Evolutionary conservation across 2,329 filamentous ascomycete genomes (phyloP).

Genomic region (Talaromyces sp.): DNA sequence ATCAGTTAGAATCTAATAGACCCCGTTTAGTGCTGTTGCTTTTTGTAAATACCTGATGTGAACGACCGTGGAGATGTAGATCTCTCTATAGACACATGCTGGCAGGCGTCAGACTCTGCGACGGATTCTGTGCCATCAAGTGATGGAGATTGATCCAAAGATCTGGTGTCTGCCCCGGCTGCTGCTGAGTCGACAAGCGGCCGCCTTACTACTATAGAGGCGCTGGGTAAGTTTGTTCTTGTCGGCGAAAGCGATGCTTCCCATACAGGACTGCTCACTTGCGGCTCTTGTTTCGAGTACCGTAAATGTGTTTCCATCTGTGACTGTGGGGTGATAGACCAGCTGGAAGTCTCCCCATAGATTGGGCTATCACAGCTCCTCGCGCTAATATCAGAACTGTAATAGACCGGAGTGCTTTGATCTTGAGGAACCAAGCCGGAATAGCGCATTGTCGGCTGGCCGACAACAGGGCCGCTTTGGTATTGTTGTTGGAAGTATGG

Average conservation of each 20-base stretch:
- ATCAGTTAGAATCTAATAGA: background rate
- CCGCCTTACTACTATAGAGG: background rate
- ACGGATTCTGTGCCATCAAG: slow-evolving; percentile 4
- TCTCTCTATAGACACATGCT: background rate
- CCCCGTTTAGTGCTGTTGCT: background rate
- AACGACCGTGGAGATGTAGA: slow-evolving; percentile 2
- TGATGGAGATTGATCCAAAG: slow-evolving; percentile 4
- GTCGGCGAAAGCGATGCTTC: slow-evolving; percentile 6
- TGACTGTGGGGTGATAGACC: slow-evolving; percentile 21
- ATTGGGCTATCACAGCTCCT: slow-evolving; percentile 11
- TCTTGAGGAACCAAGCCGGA: slow-evolving; percentile 16
- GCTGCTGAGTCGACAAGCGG: background rate
- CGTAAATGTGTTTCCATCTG: slow-evolving; percentile 16
- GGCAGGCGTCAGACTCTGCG: slow-evolving; percentile 2
- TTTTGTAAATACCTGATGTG: slow-evolving; percentile 9
- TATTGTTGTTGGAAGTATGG: slow-evolving; percentile 21
- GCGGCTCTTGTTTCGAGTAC: slow-evolving; percentile 1
- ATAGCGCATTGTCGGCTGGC: slow-evolving; percentile 19
- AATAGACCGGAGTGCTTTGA: slow-evolving; percentile 20
- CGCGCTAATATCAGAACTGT: slow-evolving; percentile 17
- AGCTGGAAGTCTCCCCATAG: slow-evolving; percentile 15
- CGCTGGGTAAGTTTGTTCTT: background rate
- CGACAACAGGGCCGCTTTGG: slow-evolving; percentile 13
- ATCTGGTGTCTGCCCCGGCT: background rate
- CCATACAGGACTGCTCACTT: slow-evolving; percentile 7